Base-by-base conservation (phyloP, 2,329 filamentous ascomycete species). In the Elsinoe ampelina region DNA sequence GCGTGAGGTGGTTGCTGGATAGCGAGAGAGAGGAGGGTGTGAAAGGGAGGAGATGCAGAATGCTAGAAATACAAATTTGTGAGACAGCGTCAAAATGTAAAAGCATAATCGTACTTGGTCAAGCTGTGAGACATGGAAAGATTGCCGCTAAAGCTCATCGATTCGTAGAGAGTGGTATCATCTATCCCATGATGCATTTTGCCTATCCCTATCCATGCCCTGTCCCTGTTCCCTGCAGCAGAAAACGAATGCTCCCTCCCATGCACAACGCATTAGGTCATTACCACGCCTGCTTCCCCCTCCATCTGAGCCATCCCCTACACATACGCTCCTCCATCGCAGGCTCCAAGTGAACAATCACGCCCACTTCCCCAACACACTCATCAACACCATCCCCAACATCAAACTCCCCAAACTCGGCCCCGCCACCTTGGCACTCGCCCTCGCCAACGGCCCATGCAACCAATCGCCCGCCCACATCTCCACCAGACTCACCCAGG, bases 391-490 rank as follows among this genome's bases (percentile, higher is more conserved):
- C 73, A 89, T 74, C 1, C 86, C 86, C 0, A 74, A 68, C 2
- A 87, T 61, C 45, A 89, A 70, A 36, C 57, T 58, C 10, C 59
- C 8, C 83, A 61, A 36, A 85, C 70, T 81, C 13, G 56, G 45
- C 13, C 79, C 66, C 1, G 66, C 41, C 0, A 79, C 80, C 52
- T 74, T 77, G 0, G 73, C 32, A 1, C 75, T 51, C 0, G 81
- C 76, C 20, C 78, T 68, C 12, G 76, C 70, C 66, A 85, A 70
- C 17, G 61, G 60, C 1, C 71, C 71, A 32, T 69, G 58, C 63
- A 85, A 78, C 87, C 87, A 91, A 66, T 91, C 87, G 39, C 79
- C 74, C 2, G 84, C 84, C 81, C 84, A 84, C 85, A 91, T 89
- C 72, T 90, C 86, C 0, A 90, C 86, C 1, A 90, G 71, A 1